These are phyloP conservation scores for Begonia peltatifolia DNA, from an alignment of 306 rosid species.

Conservation along the genomic window DNA sequence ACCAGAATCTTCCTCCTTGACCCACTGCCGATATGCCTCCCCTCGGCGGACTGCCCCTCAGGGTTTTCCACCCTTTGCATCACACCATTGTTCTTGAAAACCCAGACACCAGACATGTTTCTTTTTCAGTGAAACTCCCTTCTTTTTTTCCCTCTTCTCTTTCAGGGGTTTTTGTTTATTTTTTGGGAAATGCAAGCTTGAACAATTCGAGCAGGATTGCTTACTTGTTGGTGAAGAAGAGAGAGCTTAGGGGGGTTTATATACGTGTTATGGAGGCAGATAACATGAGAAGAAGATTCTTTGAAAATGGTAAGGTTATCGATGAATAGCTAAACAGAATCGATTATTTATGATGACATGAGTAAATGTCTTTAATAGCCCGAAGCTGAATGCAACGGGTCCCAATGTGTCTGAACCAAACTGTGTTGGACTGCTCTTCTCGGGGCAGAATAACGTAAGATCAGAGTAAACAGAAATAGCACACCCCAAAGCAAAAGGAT, in stretches of 20 bases:
- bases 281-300: not conserved
- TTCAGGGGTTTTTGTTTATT: not conserved
- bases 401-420: not conserved
- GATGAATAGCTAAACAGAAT: not conserved
- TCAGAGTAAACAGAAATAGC: not conserved
- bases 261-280: not conserved
- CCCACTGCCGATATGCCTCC: conserved; percentile 20
- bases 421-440: no score
- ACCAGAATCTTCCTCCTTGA: conserved; percentile 43
- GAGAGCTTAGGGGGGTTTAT: not conserved
- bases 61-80: conserved; percentile 55
- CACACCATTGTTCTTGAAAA: conserved; percentile 48
- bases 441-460: no score
- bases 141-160: no score
- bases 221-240: not conserved
- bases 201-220: not conserved
- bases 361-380: conserved; percentile 29
- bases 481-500: conserved; percentile 11
- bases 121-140: no score
- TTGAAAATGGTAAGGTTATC: not conserved
- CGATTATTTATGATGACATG: no score
- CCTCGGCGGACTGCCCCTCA: conserved; percentile 25
- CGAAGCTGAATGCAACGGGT: conserved; percentile 76
- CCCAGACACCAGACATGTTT: conserved; percentile 25
- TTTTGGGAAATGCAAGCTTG: not conserved